Percentiles rank a stretch among this genome's conserved stretches.
Conservation (phyloP, 2,329 filamentous ascomycete species). For the Aspergillus intermedius region DNA sequence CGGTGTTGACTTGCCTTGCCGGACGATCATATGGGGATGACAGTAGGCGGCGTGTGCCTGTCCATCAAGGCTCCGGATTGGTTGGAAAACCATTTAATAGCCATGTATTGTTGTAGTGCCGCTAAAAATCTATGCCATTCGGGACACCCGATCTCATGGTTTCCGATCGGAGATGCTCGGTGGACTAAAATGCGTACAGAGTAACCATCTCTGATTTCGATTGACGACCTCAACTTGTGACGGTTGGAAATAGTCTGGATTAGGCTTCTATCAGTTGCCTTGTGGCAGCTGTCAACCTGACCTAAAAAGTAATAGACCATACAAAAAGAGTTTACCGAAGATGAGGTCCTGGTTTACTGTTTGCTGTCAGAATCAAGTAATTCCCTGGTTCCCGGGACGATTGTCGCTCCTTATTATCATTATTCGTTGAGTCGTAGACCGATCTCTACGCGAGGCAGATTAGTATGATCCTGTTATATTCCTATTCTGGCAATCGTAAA, state of each 20-base stretch:
- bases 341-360: no score
- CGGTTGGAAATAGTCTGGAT: neutral
- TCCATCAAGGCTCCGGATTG: neutral
- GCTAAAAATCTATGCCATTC: neutral
- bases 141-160: neutral
- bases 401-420: no score
- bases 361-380: neutral
- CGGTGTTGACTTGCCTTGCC: neutral
- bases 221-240: neutral
- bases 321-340: no score
- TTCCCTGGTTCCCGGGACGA: no score
- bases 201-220: no score
- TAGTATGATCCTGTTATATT: no score
- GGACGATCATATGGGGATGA: neutral
- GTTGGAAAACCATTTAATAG: no score
- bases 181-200: neutral
- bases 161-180: neutral
- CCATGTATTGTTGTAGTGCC: no score
- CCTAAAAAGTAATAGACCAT: neutral
- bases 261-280: neutral
- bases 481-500: no score
- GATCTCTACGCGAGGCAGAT: no score
- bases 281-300: neutral
- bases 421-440: no score
- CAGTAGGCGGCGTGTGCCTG: neutral